A percentile compares a stretch with the other conserved stretches of the same genome.
Conservation (phyloP, 2,329 filamentous ascomycete genomes). For the Pestalotiopsis sp. region DNA sequence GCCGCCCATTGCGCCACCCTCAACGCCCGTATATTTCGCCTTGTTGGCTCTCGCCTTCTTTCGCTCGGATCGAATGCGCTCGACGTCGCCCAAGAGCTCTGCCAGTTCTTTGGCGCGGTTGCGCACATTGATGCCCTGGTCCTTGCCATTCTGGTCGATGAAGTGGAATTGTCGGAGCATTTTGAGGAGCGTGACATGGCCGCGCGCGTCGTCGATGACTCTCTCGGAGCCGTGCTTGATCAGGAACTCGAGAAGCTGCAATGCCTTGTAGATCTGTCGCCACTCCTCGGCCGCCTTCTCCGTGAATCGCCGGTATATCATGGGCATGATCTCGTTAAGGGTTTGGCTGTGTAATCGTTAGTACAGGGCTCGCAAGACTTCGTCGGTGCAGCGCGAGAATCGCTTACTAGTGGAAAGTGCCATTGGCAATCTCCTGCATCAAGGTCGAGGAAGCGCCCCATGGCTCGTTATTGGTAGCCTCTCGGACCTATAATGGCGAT, state of each 20-base stretch:
- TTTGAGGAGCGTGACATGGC: constrained; percentile 91
- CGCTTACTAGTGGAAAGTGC: constrained; percentile 94
- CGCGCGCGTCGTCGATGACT: constrained; percentile 94
- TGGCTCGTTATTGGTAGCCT: constrained; percentile 98
- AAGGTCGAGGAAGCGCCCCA: constrained; percentile 83
- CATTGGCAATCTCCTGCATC: constrained; percentile 98
- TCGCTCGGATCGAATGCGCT: constrained; percentile 75
- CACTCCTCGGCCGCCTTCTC: constrained; percentile 98
- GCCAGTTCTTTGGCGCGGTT: constrained; percentile 95
- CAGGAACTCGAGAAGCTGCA: constrained; percentile 94
- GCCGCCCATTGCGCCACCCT: constrained; percentile 70
- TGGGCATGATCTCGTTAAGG: constrained; percentile 99
- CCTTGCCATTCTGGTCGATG: constrained; percentile 95
- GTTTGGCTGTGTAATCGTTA: constrained; percentile 66
- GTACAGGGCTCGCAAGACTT: background rate
- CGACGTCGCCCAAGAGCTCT: constrained; percentile 90
- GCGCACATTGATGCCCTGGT: constrained; percentile 95
- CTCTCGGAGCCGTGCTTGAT: constrained; percentile 98
- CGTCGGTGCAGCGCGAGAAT: background rate
- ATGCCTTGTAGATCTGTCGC: constrained; percentile 98
- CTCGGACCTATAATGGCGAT: constrained; percentile 68
- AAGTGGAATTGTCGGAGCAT: constrained; percentile 99
- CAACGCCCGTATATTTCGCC: constrained; percentile 94
- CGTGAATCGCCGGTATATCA: constrained; percentile 99
- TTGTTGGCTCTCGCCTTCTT: constrained; percentile 91